These are phyloP conservation scores for Aspergillus melleus DNA, from an alignment of 2,329 filamentous ascomycete species.

Conservation along the genomic window DNA sequence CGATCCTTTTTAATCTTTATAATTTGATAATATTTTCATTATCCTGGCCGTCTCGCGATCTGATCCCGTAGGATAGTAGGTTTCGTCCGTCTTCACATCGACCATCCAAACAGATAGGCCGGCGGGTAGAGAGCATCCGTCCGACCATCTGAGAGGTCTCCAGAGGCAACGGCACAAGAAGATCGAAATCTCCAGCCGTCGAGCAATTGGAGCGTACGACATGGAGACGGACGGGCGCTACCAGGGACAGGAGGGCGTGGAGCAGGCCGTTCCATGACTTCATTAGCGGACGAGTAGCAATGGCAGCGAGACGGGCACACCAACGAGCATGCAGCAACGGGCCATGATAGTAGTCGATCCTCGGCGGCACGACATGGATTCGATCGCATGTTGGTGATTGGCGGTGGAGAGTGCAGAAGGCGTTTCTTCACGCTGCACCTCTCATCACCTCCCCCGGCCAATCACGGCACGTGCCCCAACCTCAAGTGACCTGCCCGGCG, in stretches of 20 bases:
- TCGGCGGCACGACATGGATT: neutral
- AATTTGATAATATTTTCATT: neutral
- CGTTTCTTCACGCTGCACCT: slow-evolving; percentile 28
- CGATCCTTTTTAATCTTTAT: neutral
- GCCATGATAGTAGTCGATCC: slow-evolving; percentile 12
- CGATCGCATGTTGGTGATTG: slow-evolving; percentile 13
- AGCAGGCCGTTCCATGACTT: slow-evolving; percentile 20
- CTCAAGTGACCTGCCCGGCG: slow-evolving; percentile 21
- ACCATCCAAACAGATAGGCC: neutral
- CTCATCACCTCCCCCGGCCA: slow-evolving; percentile 22
- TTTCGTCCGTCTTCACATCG: neutral
- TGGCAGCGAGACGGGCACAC: slow-evolving; percentile 29
- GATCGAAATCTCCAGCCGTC: slow-evolving; percentile 33
- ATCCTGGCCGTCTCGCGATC: slow-evolving; percentile 2
- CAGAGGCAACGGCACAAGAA: slow-evolving; percentile 27
- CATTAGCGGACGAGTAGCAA: slow-evolving; percentile 33
- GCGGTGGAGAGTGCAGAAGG: slow-evolving; percentile 12
- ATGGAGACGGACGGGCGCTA: slow-evolving; percentile 29
- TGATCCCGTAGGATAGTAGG: slow-evolving; percentile 7
- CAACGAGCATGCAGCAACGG: slow-evolving; percentile 31
- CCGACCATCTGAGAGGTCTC: slow-evolving; percentile 16
- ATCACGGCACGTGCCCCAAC: slow-evolving; percentile 15
- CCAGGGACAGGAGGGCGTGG: slow-evolving; percentile 16
- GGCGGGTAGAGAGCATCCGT: neutral
- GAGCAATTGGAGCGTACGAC: slow-evolving; percentile 33